A percentile compares a stretch with the other conserved stretches of the same genome.
These are phyloP conservation scores for Tarenaya hassleriana DNA, from an alignment of 345 rosid genomes.

Conservation along the genomic window DNA sequence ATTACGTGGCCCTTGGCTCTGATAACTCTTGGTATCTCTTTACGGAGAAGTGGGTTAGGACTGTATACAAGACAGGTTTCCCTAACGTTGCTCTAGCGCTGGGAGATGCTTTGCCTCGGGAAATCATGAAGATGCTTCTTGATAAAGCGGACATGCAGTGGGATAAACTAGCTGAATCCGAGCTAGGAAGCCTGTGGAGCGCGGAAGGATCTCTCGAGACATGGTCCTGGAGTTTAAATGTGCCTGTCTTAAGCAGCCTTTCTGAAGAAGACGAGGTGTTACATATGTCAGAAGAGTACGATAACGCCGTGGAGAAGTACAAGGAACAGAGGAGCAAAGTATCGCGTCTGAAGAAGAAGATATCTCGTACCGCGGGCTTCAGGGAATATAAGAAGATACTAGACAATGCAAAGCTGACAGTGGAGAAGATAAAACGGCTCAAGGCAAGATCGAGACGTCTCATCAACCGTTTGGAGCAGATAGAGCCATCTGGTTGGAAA, in stretches of 20 bases:
- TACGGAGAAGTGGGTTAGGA: slow-evolving; percentile 77
- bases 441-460: slow-evolving; percentile 63
- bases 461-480: slow-evolving; percentile 60
- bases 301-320: slow-evolving; percentile 54
- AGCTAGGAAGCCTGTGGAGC: slow-evolving; percentile 72
- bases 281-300: slow-evolving; percentile 51
- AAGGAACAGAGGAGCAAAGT: slow-evolving; percentile 65
- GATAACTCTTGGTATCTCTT: slow-evolving; percentile 92
- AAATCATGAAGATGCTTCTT: slow-evolving; percentile 55
- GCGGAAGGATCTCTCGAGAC: slow-evolving; percentile 88
- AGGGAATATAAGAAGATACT: slow-evolving; percentile 76
- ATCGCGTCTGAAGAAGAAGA: slow-evolving; percentile 75
- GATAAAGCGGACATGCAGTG: slow-evolving; percentile 59
- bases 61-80: slow-evolving; percentile 70
- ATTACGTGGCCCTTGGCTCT: slow-evolving; percentile 82
- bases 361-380: slow-evolving; percentile 73
- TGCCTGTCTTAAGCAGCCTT: slow-evolving; percentile 83
- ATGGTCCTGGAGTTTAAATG: slow-evolving; percentile 97
- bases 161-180: slow-evolving; percentile 75
- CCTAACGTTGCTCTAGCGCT: slow-evolving; percentile 58
- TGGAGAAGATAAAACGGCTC: slow-evolving; percentile 74
- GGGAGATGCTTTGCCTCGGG: slow-evolving; percentile 75
- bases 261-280: slow-evolving; percentile 61
- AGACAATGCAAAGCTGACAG: slow-evolving; percentile 48
- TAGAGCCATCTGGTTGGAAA: slow-evolving; percentile 98